Evolutionary conservation across 441 rosid genomes (phyloP), one percentile per base, ranked within the genome.

Genomic region (Gossypium davidsonii): DNA sequence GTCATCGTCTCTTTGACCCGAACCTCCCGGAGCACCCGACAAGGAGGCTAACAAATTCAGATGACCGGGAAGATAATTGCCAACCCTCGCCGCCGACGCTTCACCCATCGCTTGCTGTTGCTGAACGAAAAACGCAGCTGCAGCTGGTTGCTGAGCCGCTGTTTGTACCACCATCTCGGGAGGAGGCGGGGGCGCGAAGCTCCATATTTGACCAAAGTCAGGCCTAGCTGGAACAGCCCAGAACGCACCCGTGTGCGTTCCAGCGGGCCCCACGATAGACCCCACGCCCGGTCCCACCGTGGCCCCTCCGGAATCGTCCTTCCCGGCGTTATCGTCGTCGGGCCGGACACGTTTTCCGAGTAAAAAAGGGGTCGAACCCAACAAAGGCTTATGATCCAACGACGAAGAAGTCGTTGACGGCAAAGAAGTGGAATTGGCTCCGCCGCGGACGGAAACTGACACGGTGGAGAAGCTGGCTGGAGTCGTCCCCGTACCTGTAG

Each of bases 31-130:
- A 37, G 97, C 96, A 61, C 93, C 89, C 0, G 98, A 91, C 64
- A 93, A 90, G 3, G 97, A 90, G 23, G 97, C 96, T 76, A 93
- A 78, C 82, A 93, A 86, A 80, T 93, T 93, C 51, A 93, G 85
- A 83, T 93, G 96, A 4, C 98, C 96, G 0, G 98, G 98, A 37
- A 93, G 88, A 83, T 93, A 91, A 78, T 91, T 91, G 17, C 94
- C 97, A 1, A 90, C 88, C 72, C 98, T 83, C 4, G 97, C 98
- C 5, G 97, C 98, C 31, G 97, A 93, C 31, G 96, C 97, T 83
- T 93, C 98, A 37, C 97, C 98, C 80, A 88, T 86, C 1, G 90
- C 89, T 42, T 84, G 90, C 74, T 92, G 97, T 37, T 92, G 96
- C 59, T 85, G 92, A 28, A 86, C 75, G 59, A 93, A 91, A 6